These are phyloP conservation scores for Wallacemonas collosoma DNA, from an alignment of 208 protist species.

Conservation along the genomic window DNA sequence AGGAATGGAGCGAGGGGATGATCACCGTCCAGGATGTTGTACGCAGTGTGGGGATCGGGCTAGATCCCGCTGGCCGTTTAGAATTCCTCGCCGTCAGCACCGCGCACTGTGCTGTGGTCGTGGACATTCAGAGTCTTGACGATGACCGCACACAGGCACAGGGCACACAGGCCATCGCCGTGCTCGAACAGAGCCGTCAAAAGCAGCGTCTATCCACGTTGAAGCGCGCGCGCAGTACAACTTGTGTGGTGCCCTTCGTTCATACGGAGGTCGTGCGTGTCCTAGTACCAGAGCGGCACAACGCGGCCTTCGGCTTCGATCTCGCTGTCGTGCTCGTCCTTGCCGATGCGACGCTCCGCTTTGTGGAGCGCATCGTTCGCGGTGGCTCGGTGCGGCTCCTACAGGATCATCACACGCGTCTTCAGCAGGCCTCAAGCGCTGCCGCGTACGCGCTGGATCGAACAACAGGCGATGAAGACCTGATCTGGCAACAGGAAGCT, in stretches of 20 bases:
- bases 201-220: conserved; percentile 15
- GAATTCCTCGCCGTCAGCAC: conserved; percentile 65
- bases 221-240: conserved; percentile 29
- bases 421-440: conserved; percentile 9
- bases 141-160: conserved; percentile 23
- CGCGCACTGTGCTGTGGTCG: conserved; percentile 37
- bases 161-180: conserved; percentile 36
- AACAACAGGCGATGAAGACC: background rate
- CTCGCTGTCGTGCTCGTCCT: conserved; percentile 68
- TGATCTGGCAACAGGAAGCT: conserved; percentile 1
- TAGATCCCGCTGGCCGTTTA: conserved; percentile 61
- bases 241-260: conserved; percentile 37
- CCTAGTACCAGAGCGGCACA: conserved; percentile 51
- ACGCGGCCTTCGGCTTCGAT: conserved; percentile 58
- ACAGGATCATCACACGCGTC: conserved; percentile 38
- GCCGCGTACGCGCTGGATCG: background rate
- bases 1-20: conserved; percentile 32
- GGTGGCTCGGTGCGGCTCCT: conserved; percentile 60
- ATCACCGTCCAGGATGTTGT: conserved; percentile 36
- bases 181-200: conserved; percentile 24
- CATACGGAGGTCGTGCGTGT: conserved; percentile 57
- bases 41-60: conserved; percentile 43
- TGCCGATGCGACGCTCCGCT: conserved; percentile 56
- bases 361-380: conserved; percentile 51
- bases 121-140: conserved; percentile 40